phyloP scores from a whole-genome alignment of 305 asterid genomes.

The Fraxinus albicans region DNA sequence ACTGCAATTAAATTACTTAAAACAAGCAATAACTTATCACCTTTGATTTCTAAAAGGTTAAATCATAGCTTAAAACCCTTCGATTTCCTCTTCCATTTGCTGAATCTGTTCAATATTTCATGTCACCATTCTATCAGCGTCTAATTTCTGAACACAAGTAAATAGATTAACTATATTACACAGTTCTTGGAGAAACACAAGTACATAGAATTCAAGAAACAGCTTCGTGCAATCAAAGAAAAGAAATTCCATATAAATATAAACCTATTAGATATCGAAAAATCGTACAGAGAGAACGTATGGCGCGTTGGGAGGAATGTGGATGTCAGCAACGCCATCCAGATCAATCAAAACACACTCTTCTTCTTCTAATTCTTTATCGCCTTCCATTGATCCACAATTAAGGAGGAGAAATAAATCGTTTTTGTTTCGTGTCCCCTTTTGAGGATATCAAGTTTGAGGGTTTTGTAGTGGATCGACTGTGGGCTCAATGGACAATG shows the following conservation, averaged over 20 bases:
- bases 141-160: not conserved
- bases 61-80: not conserved
- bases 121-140: not conserved
- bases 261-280: not conserved
- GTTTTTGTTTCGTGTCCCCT: not conserved
- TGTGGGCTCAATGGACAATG: not conserved
- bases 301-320: constrained; percentile 70
- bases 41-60: not conserved
- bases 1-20: too few species aligned
- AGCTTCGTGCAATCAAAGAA: not conserved
- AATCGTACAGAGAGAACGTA: constrained; percentile 63
- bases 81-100: not conserved
- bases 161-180: not conserved
- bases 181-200: not conserved
- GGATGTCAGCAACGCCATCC: constrained; percentile 41
- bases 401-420: not conserved
- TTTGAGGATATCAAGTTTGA: not conserved
- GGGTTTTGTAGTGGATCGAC: not conserved
- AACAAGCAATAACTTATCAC: too few species aligned
- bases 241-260: not conserved
- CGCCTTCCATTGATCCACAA: constrained; percentile 19
- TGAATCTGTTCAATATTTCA: not conserved
- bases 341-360: constrained; percentile 71
- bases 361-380: constrained; percentile 35
- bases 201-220: not conserved